Conservation (phyloP, 768 basidiomycete genomes). For the Pleurotus eryngii region DNA sequence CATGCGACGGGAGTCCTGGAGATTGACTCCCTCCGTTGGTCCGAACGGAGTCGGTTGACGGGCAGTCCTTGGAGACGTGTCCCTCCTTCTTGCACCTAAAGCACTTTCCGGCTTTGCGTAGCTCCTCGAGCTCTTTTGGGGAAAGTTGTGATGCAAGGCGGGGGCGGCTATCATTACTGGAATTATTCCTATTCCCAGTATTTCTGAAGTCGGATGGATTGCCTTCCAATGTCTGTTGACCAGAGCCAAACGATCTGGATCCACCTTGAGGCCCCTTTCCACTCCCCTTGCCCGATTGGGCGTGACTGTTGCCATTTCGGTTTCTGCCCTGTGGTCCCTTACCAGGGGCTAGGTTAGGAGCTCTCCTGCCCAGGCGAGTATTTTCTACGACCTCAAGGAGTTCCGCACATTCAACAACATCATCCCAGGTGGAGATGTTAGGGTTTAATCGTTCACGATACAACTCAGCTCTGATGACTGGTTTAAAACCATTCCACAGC, state of each 20-base stretch:
- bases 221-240: no score
- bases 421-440: constrained; percentile 17
- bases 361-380: background rate
- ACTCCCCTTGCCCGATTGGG: background rate
- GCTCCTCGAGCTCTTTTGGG: constrained; percentile 8
- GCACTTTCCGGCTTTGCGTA: constrained; percentile 20
- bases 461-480: constrained; percentile 22
- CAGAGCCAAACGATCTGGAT: no score
- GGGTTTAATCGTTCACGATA: constrained; percentile 26
- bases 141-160: background rate
- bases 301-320: background rate
- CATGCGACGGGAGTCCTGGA: background rate
- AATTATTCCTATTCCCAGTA: no score
- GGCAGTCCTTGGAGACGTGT: constrained; percentile 26
- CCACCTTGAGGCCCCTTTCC: no score
- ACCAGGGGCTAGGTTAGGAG: background rate
- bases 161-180: no score
- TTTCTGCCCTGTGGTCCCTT: background rate
- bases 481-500: constrained; percentile 30
- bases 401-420: constrained; percentile 24
- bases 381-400: constrained; percentile 24
- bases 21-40: background rate
- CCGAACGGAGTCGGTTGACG: constrained; percentile 14
- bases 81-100: constrained; percentile 24
- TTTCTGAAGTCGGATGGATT: no score